These are phyloP conservation scores for Trypanosoma cruzi DNA, from an alignment of 208 protist genomes.

Conservation along the genomic window DNA sequence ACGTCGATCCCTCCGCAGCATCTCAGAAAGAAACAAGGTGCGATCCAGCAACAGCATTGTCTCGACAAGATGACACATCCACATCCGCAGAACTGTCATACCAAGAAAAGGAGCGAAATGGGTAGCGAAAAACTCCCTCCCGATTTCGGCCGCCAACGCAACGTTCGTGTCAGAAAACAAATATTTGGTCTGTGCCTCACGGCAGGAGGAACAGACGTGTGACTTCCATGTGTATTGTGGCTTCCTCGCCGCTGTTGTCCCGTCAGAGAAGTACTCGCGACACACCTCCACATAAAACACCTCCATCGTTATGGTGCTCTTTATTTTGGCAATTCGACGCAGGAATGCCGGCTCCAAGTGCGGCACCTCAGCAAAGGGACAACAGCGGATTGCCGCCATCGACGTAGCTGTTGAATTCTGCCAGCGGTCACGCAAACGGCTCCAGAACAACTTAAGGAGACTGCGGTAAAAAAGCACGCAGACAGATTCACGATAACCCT, in stretches of 20 bases:
- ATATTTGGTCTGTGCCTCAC: slow-evolving; percentile 40
- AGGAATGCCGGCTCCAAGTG: slow-evolving; percentile 83
- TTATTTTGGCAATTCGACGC: slow-evolving; percentile 58
- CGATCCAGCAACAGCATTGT: slow-evolving; percentile 79
- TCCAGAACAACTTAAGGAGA: slow-evolving; percentile 73
- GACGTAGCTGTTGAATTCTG: neutral
- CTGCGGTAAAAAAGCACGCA: slow-evolving; percentile 82
- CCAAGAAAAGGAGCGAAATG: slow-evolving; percentile 79
- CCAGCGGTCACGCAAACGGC: slow-evolving; percentile 31
- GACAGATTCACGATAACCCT: slow-evolving; percentile 72
- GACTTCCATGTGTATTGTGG: slow-evolving; percentile 44
- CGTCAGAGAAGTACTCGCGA: slow-evolving; percentile 41
- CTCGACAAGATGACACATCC: slow-evolving; percentile 90
- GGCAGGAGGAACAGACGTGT: slow-evolving; percentile 48
- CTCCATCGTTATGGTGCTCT: slow-evolving; percentile 59
- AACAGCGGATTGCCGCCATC: neutral
- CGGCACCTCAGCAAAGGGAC: slow-evolving; percentile 44
- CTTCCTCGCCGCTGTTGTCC: slow-evolving; percentile 12
- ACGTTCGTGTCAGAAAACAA: slow-evolving; percentile 19
- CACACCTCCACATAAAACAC: slow-evolving; percentile 48
- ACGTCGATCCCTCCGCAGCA: slow-evolving; percentile 9
- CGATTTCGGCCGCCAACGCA: slow-evolving; percentile 33
- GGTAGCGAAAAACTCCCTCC: slow-evolving; percentile 23
- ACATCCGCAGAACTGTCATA: slow-evolving; percentile 88
- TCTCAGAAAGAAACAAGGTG: slow-evolving; percentile 73